Evolutionary conservation across 129 eudicot species (phyloP), one percentile per base, ranked within the genome.

Genomic region (Flaveria bidentis): DNA sequence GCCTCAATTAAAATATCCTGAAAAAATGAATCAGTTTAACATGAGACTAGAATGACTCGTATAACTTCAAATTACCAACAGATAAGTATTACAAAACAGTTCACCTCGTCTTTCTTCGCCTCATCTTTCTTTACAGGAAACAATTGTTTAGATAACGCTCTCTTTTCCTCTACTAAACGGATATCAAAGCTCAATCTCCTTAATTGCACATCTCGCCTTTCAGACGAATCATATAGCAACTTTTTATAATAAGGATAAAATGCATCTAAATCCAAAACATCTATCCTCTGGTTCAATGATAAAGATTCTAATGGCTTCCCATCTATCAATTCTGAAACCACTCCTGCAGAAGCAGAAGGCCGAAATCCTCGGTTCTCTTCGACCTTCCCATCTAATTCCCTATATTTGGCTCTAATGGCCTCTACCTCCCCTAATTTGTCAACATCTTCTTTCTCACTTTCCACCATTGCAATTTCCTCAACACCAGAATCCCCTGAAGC

Each of bases 1-100:
- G 93, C 86, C 78, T 93, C 97, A 22, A 69, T 46, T 17, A 71
- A 73, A 56, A 66, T 61, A 65, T 87, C 88, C 96, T 93, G 82
- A 76, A 83, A 76, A 36, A 78, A 69, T 13, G 36, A 67, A 67
- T n/a, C 14, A 78, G 20, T 14, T 57, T 47, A 69, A 71, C 65
- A 51, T 64, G 52, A 79, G 64, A 23, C 51, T 82, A 39, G 20
- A 66, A 57, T 46, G 67, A 79, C 50, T 73, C 26, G 52, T 44
- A 33, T 20, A 67, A 60, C 9, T 69, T 36, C 5, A n/a, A 76
- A n/a, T 41, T 13, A 9, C 41, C 41, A 14, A 18, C 22, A 71
- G 9, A 49, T 7, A 26, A 44, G 1, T 9, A 20, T 18, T 64
- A 41, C 26, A 51, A 36, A 41, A 75, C 53, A 28, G 11, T 68